phyloP scores from a whole-genome alignment of 257 asterid species.

The Apocynum venetum region DNA sequence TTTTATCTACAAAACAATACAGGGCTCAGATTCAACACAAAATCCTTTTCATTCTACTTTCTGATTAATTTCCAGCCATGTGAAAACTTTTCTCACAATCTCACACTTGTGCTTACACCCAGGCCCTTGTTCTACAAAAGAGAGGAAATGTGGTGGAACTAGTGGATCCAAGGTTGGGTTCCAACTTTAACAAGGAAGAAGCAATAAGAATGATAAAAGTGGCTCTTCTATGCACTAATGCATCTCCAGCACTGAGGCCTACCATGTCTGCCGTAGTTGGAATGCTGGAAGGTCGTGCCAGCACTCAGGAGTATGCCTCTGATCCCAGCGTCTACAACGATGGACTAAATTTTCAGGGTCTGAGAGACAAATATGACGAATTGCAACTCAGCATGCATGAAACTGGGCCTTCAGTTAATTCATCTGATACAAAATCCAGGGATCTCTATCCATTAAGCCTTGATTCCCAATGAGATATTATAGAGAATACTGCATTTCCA shows the following conservation, averaged over 20 bases:
- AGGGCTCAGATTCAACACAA: background rate
- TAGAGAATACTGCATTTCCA: background rate
- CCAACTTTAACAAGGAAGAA: slow-evolving; percentile 30
- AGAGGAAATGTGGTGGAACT: slow-evolving; percentile 44
- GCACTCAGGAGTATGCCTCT: slow-evolving; percentile 34
- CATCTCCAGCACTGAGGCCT: slow-evolving; percentile 59
- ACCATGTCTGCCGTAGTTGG: slow-evolving; percentile 54
- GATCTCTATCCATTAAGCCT: no score
- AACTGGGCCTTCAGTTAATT: slow-evolving; percentile 9
- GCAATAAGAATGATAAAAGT: slow-evolving; percentile 45
- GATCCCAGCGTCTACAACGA: slow-evolving; percentile 35
- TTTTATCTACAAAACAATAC: background rate
- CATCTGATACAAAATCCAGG: background rate
- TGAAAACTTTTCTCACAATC: background rate
- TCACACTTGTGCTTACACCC: background rate
- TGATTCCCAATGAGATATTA: background rate
- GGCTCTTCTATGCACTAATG: slow-evolving; percentile 54
- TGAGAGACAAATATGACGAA: slow-evolving; percentile 43
- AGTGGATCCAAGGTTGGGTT: slow-evolving; percentile 49
- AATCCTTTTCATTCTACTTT: background rate
- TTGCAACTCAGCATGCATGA: slow-evolving; percentile 21
- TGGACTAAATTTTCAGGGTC: slow-evolving; percentile 38
- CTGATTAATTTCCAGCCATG: background rate
- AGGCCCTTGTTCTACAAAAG: slow-evolving; percentile 59
- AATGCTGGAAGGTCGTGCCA: slow-evolving; percentile 46